These are phyloP conservation scores for Clavaria fumosa DNA, from an alignment of 768 basidiomycete genomes.

Conservation along the genomic window DNA sequence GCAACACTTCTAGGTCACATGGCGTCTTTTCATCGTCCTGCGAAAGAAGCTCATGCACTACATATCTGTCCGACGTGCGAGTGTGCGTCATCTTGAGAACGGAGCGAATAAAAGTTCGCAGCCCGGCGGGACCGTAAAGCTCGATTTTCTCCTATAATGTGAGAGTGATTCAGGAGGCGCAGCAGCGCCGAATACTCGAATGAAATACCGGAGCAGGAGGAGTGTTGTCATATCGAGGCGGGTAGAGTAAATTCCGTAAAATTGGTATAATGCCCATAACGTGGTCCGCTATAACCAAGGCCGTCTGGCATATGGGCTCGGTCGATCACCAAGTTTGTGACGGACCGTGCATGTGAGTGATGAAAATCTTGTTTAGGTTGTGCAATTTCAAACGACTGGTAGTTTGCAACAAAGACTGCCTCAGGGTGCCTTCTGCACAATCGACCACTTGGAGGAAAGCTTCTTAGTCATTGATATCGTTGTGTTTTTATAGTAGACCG, in stretches of 20 bases:
- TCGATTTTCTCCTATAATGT: conserved; percentile 37
- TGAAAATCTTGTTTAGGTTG: conserved; percentile 52
- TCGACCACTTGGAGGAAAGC: conserved; percentile 77
- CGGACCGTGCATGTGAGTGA: conserved; percentile 76
- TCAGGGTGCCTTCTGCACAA: conserved; percentile 66
- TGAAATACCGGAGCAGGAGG: conserved; percentile 1
- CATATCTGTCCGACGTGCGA: conserved; percentile 42
- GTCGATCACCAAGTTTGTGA: conserved; percentile 1
- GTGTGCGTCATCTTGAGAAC: conserved; percentile 55
- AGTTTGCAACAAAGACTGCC: conserved; percentile 50
- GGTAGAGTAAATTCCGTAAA: conserved; percentile 41
- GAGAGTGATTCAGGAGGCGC: not conserved
- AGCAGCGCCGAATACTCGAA: not conserved
- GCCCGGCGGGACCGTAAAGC: conserved; percentile 66
- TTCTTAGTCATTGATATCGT: conserved; percentile 6
- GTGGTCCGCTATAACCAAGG: conserved; percentile 39
- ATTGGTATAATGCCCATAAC: conserved; percentile 59
- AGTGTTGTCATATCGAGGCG: conserved; percentile 18
- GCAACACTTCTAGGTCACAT: conserved; percentile 34
- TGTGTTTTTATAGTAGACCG: conserved; percentile 12
- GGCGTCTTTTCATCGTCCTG: conserved; percentile 36
- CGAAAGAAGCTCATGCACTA: conserved; percentile 64
- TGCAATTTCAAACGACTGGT: conserved; percentile 23
- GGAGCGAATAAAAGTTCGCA: conserved; percentile 60
- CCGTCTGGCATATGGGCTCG: not conserved